Evolutionary conservation across 129 eudicot genomes (phyloP), one percentile per base, ranked within the genome.

Genomic region (Arctium minus): DNA sequence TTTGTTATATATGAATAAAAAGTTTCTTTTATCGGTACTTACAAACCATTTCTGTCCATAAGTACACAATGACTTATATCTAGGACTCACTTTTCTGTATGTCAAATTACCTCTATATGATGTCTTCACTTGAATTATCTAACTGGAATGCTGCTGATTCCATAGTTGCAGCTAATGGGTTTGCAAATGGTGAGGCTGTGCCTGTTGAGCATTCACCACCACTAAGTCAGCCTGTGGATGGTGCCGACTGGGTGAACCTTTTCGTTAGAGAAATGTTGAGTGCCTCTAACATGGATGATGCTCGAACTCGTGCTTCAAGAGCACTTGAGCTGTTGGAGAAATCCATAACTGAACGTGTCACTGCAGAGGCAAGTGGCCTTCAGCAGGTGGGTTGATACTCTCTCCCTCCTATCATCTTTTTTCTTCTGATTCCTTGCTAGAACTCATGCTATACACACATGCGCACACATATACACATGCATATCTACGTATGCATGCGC

Each of bases 161-260:
- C 8, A n/a, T 11, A 79, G n/a, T 64, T 84, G 85, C 85, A 84
- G 86, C 82, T 53, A 39, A 82, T 46, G 92, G 76, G 40, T 62
- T 82, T 42, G 79, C 81, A 31, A 87, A 92, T 83, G 91, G 89
- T 4, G 92, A 83, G 60, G 44, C 76, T 53, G 86, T 33, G 44
- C 60, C 84, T 30, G 44, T 78, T 31, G 91, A 89, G 82, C 87
- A 83, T 75, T 84, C 90, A 74, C 17, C 88, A n/a, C 82, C 67
- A 30, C 85, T 80, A 65, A 83, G 83, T 44, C 79, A 29, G 9
- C 83, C 92, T 33, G 80, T 77, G 72, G 89, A 89, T 79, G 96
- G 98, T 86, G 90, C 97, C 50, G 94, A 91, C 44, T 93, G 97
- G 97, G 97, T 93, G 84, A 96, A 90, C 75, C 97, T 90, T 46